Evolutionary conservation across 1,139 yeast genomes (phyloP), one percentile per base, ranked within the genome.

Genomic region (Geotrichum carabidarum): DNA sequence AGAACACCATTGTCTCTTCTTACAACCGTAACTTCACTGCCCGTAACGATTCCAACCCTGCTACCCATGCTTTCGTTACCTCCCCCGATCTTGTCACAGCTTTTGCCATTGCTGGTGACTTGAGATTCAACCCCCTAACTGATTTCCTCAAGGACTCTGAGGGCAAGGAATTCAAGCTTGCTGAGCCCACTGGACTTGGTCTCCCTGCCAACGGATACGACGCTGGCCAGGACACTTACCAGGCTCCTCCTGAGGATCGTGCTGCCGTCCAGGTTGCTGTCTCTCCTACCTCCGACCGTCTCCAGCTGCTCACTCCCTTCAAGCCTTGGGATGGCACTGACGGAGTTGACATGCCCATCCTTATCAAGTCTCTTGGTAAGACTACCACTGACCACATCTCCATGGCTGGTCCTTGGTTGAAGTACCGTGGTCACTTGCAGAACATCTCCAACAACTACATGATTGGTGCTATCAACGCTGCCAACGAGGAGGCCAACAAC

Each of bases 331-430:
- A 93, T 73, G 98, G 98, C 74, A 86, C 90, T 80, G 97, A 93
- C 71, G 91, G 95, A 68, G 73, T 76, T 63, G 80, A 81, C 72
- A 78, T 91, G 80, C 97, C 97, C 74, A 90, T 93, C 65, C 86
- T 93, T 77, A 89, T 93, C 77, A 93, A 93, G 81, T 88, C 97
- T 65, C 80, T 85, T 65, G 98, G 98, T 79, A 93, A 93, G 83
- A 90, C 97, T 75, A 93, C 99, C 71, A 93, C 99, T 67, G 99
- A 93, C 79, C 98, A 93, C 80, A 93, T 93, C 71, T 91, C 98
- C 70, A 90, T 88, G 94, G 99, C 99, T 73, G 99, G 99, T 78
- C 98, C 98, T 73, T 93, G 99, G 99, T 88, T 93, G 82, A 93
- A 93, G 81, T 93, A 93, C 95, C 89, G 98, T 82, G 99, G 99